phyloP scores from a whole-genome alignment of 352 stramenopile species.

The Halophytophthora batemanensis region DNA sequence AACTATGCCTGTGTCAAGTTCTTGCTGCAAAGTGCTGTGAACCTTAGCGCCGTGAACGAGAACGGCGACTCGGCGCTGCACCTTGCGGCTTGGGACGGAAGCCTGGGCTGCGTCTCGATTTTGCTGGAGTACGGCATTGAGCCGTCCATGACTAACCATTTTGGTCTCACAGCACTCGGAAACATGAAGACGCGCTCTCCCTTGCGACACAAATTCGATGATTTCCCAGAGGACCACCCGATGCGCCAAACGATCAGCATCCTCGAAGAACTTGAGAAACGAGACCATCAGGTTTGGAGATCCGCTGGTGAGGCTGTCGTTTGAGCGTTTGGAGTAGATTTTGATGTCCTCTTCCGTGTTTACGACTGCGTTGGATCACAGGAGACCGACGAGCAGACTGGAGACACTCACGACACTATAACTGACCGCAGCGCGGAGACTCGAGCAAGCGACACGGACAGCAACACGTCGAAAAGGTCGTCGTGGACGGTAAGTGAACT shows the following conservation, averaged over 20 bases:
- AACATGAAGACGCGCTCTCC: constrained; percentile 66
- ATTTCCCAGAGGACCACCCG: constrained; percentile 44
- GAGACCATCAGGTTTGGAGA: constrained; percentile 25
- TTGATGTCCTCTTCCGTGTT: too few relatives aligned
- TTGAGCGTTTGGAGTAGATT: background rate
- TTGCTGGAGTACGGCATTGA: constrained; percentile 65
- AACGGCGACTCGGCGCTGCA: constrained; percentile 59
- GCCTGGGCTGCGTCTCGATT: constrained; percentile 56
- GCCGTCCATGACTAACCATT: constrained; percentile 38
- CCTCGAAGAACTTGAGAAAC: constrained; percentile 36
- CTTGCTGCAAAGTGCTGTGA: constrained; percentile 66
- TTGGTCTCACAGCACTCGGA: constrained; percentile 44
- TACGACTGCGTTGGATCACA: constrained; percentile 4
- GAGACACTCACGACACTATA: constrained; percentile 6
- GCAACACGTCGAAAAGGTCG: constrained; percentile 4
- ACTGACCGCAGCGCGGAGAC: constrained; percentile 4
- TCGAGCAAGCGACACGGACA: constrained; percentile 4
- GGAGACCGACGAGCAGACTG: constrained; percentile 16
- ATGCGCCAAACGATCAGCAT: constrained; percentile 46
- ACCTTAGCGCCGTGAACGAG: constrained; percentile 37
- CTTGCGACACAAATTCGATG: constrained; percentile 64
- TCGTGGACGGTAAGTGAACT: constrained; percentile 23
- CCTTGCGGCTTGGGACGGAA: constrained; percentile 63
- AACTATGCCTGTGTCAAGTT: constrained; percentile 71
- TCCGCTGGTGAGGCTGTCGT: constrained; percentile 5